Evolutionary conservation across 2,329 filamentous ascomycete species (phyloP), one percentile per base, ranked within the genome.

Genomic region (Fusarium veterinarium): DNA sequence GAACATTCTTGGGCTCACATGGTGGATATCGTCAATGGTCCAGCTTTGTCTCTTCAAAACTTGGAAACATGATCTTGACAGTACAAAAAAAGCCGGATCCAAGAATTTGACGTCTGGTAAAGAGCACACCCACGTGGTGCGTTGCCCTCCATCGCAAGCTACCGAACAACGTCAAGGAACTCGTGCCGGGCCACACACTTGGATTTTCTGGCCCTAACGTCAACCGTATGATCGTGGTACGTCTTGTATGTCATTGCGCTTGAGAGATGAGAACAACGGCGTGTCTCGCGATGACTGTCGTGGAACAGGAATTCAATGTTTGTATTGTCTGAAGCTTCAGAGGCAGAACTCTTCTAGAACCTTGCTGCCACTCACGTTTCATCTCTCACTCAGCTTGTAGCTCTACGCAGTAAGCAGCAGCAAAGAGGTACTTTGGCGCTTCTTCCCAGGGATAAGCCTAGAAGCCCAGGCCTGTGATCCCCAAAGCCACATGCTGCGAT

Each of bases 201-300:
- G 28, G 31, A 37, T 40, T 42, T 37, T 33, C 45, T 64, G 57
- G 58, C 64, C 61, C 60, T 72, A 65, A 56, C 33, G 31, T 37
- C 38, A 61, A 77, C 75, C 74, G 75, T 75, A 77, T 77, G 74
- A 77, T 75, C 37, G 67, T 77, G 75, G 73, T 59, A 64, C 71
- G 73, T 74, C 61, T 55, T 61, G 58, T 40, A 67, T 75, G 70
- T 72, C 64, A 69, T 69, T 48, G 65, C 38, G 42, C 46, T 68
- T 58, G 42, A 23, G 33, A 38, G 42, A 38, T 37, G n/a, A 38
- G 33, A 44, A 70, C 20, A 11, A 31, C 35, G 33, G 20, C 33
- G n/a, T 57, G 48, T 59, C 30, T 69, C 35, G 70, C 23, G 52
- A 44, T 28, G 40, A 42, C 20, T 37, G 48, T 64, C 30, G 38